Conservation (phyloP, 1,139 yeast species). For the Yamadazyma sp. region DNA sequence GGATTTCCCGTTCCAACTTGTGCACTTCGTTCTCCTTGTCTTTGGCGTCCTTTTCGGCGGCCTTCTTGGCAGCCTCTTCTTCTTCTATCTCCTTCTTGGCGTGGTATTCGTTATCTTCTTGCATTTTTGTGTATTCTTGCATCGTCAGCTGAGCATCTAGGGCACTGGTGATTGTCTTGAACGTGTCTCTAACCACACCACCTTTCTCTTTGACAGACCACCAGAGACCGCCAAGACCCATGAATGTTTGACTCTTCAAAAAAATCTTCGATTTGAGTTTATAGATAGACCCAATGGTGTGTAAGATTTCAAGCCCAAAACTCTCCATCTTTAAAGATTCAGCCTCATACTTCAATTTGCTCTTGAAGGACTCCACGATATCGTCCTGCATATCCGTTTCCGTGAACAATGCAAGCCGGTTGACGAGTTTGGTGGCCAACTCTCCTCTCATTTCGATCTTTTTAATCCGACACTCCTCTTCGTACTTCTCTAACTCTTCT, state of each 20-base stretch:
- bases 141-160: slow-evolving; percentile 87
- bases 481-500: slow-evolving; percentile 72
- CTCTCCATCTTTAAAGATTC: slow-evolving; percentile 90
- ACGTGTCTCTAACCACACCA: slow-evolving; percentile 78
- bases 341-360: slow-evolving; percentile 78
- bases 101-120: slow-evolving; percentile 57
- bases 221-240: slow-evolving; percentile 85
- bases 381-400: slow-evolving; percentile 77
- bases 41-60: slow-evolving; percentile 12
- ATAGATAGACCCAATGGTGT: slow-evolving; percentile 80
- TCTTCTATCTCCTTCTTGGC: slow-evolving; percentile 43
- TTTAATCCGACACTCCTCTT: slow-evolving; percentile 71
- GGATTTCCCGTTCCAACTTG: slow-evolving; percentile 10
- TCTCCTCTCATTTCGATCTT: slow-evolving; percentile 71
- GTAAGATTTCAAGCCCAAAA: slow-evolving; percentile 87
- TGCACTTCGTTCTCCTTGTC: slow-evolving; percentile 10
- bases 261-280: slow-evolving; percentile 63
- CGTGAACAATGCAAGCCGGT: slow-evolving; percentile 72
- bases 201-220: slow-evolving; percentile 86
- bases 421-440: slow-evolving; percentile 62
- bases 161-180: slow-evolving; percentile 81
- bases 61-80: slow-evolving; percentile 19
- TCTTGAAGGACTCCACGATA: slow-evolving; percentile 66
- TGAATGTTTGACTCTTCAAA: slow-evolving; percentile 63
- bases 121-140: slow-evolving; percentile 76